Conservation (phyloP, 2,329 filamentous ascomycete genomes). For the Raffaelea deltoideospora region DNA sequence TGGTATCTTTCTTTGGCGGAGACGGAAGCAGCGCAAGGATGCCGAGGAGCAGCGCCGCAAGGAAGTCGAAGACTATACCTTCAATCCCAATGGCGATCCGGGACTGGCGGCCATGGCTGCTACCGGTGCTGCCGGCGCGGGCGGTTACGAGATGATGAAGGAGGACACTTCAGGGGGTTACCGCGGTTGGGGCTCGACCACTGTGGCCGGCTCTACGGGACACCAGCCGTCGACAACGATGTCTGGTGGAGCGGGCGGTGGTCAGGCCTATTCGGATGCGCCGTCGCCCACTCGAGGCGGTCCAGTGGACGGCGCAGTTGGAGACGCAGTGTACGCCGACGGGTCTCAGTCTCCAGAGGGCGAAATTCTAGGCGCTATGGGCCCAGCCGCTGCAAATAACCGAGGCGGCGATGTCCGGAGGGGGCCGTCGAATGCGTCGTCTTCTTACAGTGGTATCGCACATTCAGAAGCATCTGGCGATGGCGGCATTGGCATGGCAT, state of each 20-base stretch:
- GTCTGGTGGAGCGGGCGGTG: slow-evolving; percentile 53
- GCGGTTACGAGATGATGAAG: slow-evolving; percentile 55
- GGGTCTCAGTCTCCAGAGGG: slow-evolving; percentile 48
- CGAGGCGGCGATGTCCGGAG: slow-evolving; percentile 60
- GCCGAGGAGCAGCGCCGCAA: slow-evolving; percentile 82
- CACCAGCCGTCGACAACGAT: slow-evolving; percentile 83
- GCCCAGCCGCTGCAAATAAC: slow-evolving; percentile 52
- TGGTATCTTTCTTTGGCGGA: slow-evolving; percentile 75
- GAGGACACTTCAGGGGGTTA: slow-evolving; percentile 70
- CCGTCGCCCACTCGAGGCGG: slow-evolving; percentile 52
- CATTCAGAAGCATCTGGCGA: slow-evolving; percentile 56
- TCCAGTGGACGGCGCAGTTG: slow-evolving; percentile 42
- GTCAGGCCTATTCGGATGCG: slow-evolving; percentile 57
- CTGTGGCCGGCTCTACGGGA: slow-evolving; percentile 48
- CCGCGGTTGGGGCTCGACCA: slow-evolving; percentile 83
- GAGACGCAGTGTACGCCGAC: no score
- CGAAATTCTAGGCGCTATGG: slow-evolving; percentile 72
- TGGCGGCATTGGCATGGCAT: slow-evolving; percentile 27
- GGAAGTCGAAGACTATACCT: slow-evolving; percentile 93
- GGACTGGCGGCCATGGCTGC: slow-evolving; percentile 41
- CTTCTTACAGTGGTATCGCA: slow-evolving; percentile 74
- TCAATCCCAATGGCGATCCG: slow-evolving; percentile 93
- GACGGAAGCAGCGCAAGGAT: slow-evolving; percentile 69
- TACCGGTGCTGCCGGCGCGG: slow-evolving; percentile 22
- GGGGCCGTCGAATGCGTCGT: slow-evolving; percentile 89